Base-by-base conservation (phyloP, 352 stramenopile species). In the Peronospora farinosa region DNA sequence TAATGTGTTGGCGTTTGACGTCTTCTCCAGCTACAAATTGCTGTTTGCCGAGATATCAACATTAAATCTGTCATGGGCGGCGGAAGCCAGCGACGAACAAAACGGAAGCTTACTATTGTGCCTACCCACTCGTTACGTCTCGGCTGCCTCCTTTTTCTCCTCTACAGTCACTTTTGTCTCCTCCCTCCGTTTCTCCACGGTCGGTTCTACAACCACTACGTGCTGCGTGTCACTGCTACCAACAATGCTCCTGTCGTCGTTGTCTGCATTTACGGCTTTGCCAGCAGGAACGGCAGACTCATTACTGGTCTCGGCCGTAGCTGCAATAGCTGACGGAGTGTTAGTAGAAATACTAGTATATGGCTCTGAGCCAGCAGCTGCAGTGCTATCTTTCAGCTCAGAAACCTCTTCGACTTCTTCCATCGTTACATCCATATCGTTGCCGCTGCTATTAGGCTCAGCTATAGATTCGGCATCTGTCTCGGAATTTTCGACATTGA, bases 401-500 rank as follows among this genome's bases (percentile, higher is more conserved):
- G 11, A 27, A 15, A 13, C 43, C 30, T 40, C 41, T 27, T 60
- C 57, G 16, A 55, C 57, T 32, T 53, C 23, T 49, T 65, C 40
- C 43, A 62, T 66, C 9, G 43, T 59, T 13, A 63, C 36, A 43
- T 61, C 40, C 13, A 13, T 48, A 17, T 60, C 51, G 23, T 49
- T 37, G 23, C 33, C 36, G 25, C 56, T 44, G 17, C 23, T 33
- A 19, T 41, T 57, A 10, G 12, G 19, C 15, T 58, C 57, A 37
- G 43, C 30, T 33, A 60, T 30, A 31, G 56, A 54, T 37, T 58
- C 41, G 31, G 42, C 52, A 36, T 66, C 46, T 30, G 54, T 57
- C 27, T 65, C 52, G 8, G 35, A 32, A 27, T 40, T 47, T 48
- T 57, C 48, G 39, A 17, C 23, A 39, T 51, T 55, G 28, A 17